These are phyloP conservation scores for Opeltia flavorubescens DNA, from an alignment of 495 filamentous ascomycete species.

Conservation along the genomic window DNA sequence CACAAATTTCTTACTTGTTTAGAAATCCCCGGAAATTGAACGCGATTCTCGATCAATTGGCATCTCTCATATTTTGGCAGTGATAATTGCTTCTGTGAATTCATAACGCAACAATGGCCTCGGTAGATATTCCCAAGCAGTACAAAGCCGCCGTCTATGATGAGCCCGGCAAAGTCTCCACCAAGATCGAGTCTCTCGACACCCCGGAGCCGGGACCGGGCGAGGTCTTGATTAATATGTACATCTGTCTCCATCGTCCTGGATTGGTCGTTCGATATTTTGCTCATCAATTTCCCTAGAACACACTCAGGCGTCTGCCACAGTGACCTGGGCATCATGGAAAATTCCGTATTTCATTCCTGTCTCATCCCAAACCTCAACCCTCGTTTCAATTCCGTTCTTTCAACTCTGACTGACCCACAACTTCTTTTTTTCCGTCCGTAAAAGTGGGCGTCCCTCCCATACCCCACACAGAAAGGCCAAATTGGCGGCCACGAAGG, in stretches of 20 bases:
- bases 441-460: constrained; percentile 39
- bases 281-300: constrained; percentile 17
- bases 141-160: constrained; percentile 58
- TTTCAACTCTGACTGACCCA: neutral
- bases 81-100: neutral
- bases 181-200: constrained; percentile 47
- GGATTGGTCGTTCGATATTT: neutral
- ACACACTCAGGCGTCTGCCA: constrained; percentile 61
- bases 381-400: neutral
- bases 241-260: constrained; percentile 9
- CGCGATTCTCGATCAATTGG: too few species aligned
- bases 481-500: constrained; percentile 57
- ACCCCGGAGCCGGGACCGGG: constrained; percentile 52
- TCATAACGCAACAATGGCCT: constrained; percentile 13
- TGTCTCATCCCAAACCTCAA: neutral
- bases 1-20: too few species aligned
- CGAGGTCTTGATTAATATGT: constrained; percentile 54
- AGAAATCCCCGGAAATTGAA: too few species aligned
- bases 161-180: constrained; percentile 53
- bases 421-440: neutral
- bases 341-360: constrained; percentile 28
- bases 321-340: constrained; percentile 53
- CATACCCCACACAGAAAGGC: constrained; percentile 44
- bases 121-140: constrained; percentile 38
- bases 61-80: too few species aligned